Base-by-base conservation (phyloP, 1,284 basidiomycete genomes). In the Taiwanofungus camphoratus region DNA sequence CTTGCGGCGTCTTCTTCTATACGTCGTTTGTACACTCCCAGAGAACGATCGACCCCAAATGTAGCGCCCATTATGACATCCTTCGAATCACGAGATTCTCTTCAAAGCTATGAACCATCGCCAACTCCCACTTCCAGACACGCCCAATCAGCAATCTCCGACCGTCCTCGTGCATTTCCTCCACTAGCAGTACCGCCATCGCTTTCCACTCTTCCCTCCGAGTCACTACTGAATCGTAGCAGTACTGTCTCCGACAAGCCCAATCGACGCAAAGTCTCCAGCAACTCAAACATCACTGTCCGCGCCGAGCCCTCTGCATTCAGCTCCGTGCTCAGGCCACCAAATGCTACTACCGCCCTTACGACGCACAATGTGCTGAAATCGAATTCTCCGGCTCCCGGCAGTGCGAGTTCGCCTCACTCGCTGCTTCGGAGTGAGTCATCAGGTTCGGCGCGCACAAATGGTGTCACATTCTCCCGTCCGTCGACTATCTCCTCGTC, bases 311-410 rank as follows among this genome's bases (percentile, higher is more conserved):
- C 53, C 0, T 48, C 54, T 23, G 58, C 49, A 53, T 66, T 55
- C 60, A 71, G 26, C 52, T 66, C 31, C 66, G 74, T 50, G 11
- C 62, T 80, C 33, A 70, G 76, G 9, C 74, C 74, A 0, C 70
- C 78, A 0, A 74, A 72, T 46, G 68, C 82, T 1, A 87, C 84
- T 22, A 87, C 81, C 19, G 82, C 82, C 3, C 46, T 87, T n/a
- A 83, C 82, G 1, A 59, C 76, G 0, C 76, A 79, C 46, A 84
- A 78, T 0, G 79, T 77, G 2, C 76, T 76, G 1, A 72, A 69
- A 32, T 66, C 69, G 5, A n/a, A n/a, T n/a, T n/a, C n/a, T n/a
- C n/a, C n/a, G n/a, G n/a, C n/a, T n/a, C n/a, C n/a, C n/a, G n/a
- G n/a, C n/a, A n/a, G n/a, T n/a, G 51, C 53, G 8, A 52, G 57